Evolutionary conservation across 1,284 basidiomycete genomes (phyloP).

Genomic region (Gomphus bonarii): DNA sequence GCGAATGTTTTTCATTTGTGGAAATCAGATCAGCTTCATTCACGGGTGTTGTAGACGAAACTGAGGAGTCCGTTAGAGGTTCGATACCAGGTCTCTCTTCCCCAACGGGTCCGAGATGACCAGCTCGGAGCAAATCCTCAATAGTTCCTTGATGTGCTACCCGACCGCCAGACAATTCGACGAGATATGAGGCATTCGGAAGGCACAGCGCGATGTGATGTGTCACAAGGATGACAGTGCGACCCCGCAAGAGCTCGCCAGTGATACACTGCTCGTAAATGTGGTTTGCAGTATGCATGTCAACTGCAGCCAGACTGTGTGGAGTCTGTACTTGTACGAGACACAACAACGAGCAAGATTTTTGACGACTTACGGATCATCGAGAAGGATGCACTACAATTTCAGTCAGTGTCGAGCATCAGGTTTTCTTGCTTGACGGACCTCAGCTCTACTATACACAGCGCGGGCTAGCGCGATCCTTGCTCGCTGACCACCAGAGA

Average conservation of each 20-base stretch:
- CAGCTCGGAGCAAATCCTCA: conserved; percentile 41
- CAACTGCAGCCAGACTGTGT: conserved; percentile 74
- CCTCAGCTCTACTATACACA: conserved; percentile 52
- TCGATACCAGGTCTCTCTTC: conserved; percentile 34
- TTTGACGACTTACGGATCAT: conserved; percentile 54
- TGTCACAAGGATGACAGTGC: conserved; percentile 77
- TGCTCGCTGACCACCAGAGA: conserved; percentile 77
- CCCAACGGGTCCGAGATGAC: conserved; percentile 40
- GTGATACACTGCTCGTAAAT: conserved; percentile 54
- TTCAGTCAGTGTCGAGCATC: conserved; percentile 13
- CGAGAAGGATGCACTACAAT: conserved; percentile 65
- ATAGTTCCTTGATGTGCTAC: conserved; percentile 49
- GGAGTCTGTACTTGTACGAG: not conserved
- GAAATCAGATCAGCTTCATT: conserved; percentile 30
- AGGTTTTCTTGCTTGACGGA: conserved; percentile 18
- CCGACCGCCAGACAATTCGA: conserved; percentile 54
- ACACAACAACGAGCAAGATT: not conserved
- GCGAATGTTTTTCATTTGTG: not conserved
- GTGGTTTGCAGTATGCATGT: conserved; percentile 80
- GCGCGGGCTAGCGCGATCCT: conserved; percentile 62
- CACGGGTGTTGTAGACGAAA: conserved; percentile 19
- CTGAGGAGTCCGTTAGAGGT: conserved; percentile 13
- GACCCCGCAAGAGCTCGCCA: conserved; percentile 48
- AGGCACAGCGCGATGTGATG: conserved; percentile 75
- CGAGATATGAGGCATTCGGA: conserved; percentile 50